A percentile compares a stretch with the other conserved stretches of the same genome.
Conservation (phyloP, 371 early-diverging fungal species). For the Actinomortierella wolfii region DNA sequence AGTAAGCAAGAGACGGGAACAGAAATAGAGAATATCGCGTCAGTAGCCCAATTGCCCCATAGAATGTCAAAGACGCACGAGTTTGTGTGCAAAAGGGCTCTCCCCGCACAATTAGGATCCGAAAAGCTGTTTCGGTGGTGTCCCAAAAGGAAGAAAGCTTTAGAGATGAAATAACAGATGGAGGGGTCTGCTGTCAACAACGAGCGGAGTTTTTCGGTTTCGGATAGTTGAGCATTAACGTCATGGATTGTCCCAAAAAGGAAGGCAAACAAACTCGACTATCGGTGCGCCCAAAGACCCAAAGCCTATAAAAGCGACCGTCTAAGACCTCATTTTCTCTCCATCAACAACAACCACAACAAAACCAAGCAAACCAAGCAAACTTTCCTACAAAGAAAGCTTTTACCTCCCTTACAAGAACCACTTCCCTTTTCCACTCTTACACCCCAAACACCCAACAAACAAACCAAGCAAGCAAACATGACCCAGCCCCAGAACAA, state of each 20-base stretch:
- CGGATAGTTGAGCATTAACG: neutral
- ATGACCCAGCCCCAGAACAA: conserved; percentile 10
- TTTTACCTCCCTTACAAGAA: neutral
- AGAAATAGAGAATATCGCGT: neutral
- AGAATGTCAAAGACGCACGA: neutral
- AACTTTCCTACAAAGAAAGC: neutral
- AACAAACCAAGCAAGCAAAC: conserved; percentile 17
- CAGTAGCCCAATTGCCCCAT: neutral
- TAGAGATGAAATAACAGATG: neutral
- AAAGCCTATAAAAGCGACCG: neutral
- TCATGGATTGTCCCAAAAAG: neutral
- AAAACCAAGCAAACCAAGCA: neutral
- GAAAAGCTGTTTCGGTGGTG: neutral
- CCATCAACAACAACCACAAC: neutral
- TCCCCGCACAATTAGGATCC: neutral
- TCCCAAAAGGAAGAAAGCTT: neutral
- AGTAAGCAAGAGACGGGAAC: neutral
- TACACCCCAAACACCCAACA: conserved; percentile 21
- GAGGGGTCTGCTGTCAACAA: neutral
- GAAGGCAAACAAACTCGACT: neutral
- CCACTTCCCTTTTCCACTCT: neutral
- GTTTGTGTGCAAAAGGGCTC: neutral
- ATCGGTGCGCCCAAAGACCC: too few species aligned
- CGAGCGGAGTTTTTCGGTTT: neutral
- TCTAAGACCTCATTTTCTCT: neutral